phyloP scores from a whole-genome alignment of 768 basidiomycete species.

The Jaapia argillacea region DNA sequence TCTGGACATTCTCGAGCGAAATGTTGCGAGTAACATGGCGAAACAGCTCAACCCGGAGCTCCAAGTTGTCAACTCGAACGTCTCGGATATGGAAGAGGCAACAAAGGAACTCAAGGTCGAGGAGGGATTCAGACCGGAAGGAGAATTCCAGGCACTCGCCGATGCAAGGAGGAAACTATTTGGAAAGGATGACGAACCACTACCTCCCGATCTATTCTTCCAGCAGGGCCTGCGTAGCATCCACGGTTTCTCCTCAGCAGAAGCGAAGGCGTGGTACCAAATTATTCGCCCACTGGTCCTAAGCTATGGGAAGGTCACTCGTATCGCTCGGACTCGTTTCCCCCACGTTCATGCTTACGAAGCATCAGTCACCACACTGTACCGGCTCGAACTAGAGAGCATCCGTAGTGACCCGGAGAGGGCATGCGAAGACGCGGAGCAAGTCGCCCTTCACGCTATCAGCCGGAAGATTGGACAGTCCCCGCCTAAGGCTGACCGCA shows the following conservation, averaged over 20 bases:
- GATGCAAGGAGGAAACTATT: conserved; percentile 5
- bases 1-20: conserved; percentile 56
- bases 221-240: conserved; percentile 13
- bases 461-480: conserved; percentile 43
- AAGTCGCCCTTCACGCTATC: conserved; percentile 41
- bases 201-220: conserved; percentile 18
- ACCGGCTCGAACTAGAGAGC: conserved; percentile 33
- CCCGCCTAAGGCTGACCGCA: conserved; percentile 45
- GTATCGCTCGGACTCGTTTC: conserved; percentile 36
- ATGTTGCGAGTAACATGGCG: conserved; percentile 45
- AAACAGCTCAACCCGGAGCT: conserved; percentile 23
- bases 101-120: conserved; percentile 10
- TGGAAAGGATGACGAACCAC: conserved; percentile 13
- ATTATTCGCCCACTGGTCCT: conserved; percentile 23
- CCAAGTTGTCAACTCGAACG: conserved; percentile 14
- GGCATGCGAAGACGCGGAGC: conserved; percentile 31
- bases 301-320: conserved; percentile 29
- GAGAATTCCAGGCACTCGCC: conserved; percentile 3
- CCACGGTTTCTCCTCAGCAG: conserved; percentile 21
- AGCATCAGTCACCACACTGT: conserved; percentile 42
- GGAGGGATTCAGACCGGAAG: conserved; percentile 4
- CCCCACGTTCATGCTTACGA: conserved; percentile 55
- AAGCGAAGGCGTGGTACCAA: conserved; percentile 28
- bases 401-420: conserved; percentile 19
- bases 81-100: conserved; percentile 5